These are phyloP conservation scores for Podaxis pistillaris DNA, from an alignment of 768 basidiomycete genomes.

Conservation along the genomic window DNA sequence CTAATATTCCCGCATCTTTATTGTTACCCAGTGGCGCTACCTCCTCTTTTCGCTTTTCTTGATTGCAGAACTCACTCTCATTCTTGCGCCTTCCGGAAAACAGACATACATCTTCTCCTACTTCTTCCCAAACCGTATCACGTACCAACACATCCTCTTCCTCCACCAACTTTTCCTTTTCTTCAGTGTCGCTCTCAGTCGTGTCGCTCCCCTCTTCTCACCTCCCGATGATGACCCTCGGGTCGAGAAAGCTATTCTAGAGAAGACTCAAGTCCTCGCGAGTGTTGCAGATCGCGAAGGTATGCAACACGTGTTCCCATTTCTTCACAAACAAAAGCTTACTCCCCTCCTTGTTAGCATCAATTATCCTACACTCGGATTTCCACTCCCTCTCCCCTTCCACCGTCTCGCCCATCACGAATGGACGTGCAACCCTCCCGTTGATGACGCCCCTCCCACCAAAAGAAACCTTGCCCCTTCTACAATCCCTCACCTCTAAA, in stretches of 20 bases:
- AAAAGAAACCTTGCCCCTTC: slow-evolving; percentile 29
- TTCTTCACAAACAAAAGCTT: background rate
- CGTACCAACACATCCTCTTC: slow-evolving; percentile 75
- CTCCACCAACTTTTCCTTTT: slow-evolving; percentile 79
- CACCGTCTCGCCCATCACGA: slow-evolving; percentile 19
- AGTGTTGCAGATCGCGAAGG: slow-evolving; percentile 55
- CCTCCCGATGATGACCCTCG: slow-evolving; percentile 36
- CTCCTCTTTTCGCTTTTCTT: slow-evolving; percentile 63
- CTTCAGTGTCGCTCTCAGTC: slow-evolving; percentile 66
- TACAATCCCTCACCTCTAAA: slow-evolving; percentile 46
- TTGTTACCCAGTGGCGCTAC: slow-evolving; percentile 67
- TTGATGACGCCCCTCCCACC: slow-evolving; percentile 34
- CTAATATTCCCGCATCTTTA: background rate
- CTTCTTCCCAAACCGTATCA: slow-evolving; percentile 63
- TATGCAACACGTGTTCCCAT: slow-evolving; percentile 23
- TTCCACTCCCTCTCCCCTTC: slow-evolving; percentile 49
- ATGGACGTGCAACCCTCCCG: slow-evolving; percentile 32
- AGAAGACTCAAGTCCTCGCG: slow-evolving; percentile 40
- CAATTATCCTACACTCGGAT: slow-evolving; percentile 51
- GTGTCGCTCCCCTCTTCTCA: slow-evolving; percentile 68
- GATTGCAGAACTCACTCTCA: slow-evolving; percentile 61
- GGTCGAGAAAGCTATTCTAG: slow-evolving; percentile 39
- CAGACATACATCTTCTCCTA: slow-evolving; percentile 38
- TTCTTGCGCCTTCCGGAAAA: slow-evolving; percentile 57
- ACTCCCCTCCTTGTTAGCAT: slow-evolving; percentile 33